A percentile compares a stretch with the other conserved stretches of the same genome.
These are phyloP conservation scores for Lipomyces starkeyi DNA, from an alignment of 805 yeast genomes.

Conservation along the genomic window DNA sequence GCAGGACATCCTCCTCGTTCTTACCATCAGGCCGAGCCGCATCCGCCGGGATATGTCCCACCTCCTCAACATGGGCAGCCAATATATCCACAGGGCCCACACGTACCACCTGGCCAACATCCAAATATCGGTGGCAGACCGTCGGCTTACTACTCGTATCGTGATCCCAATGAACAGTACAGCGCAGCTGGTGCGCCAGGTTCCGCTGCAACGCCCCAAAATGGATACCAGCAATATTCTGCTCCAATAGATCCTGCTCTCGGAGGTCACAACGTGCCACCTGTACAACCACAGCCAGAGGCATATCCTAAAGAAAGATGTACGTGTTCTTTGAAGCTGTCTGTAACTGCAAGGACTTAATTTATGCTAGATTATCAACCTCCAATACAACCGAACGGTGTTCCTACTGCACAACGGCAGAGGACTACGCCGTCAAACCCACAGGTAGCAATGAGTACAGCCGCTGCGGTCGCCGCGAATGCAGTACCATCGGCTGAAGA, in stretches of 20 bases:
- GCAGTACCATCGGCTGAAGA: slow-evolving; percentile 22
- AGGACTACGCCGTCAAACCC: not conserved
- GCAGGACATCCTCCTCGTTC: not conserved
- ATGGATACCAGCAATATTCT: slow-evolving; percentile 19
- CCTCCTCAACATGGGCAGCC: not conserved
- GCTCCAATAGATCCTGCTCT: slow-evolving; percentile 27
- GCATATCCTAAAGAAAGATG: slow-evolving; percentile 19
- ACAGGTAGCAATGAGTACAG: not conserved
- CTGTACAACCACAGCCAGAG: slow-evolving; percentile 13
- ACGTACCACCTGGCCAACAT: not conserved
- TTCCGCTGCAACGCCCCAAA: not conserved
- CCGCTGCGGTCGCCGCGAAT: slow-evolving; percentile 9
- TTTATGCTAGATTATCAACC: slow-evolving; percentile 19
- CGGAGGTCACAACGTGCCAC: slow-evolving; percentile 12
- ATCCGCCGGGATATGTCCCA: slow-evolving; percentile 5
- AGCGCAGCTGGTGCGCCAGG: slow-evolving; percentile 10
- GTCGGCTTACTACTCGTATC: slow-evolving; percentile 11
- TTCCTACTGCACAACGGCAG: not conserved
- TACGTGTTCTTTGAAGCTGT: slow-evolving; percentile 7
- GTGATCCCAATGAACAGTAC: slow-evolving; percentile 19
- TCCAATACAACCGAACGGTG: slow-evolving; percentile 12
- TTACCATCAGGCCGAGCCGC: not conserved
- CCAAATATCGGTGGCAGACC: not conserved
- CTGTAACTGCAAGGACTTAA: not conserved
- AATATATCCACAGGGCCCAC: not conserved